These are phyloP conservation scores for Paramecium pentaurelia DNA, from an alignment of 73 alveolate species.

Conservation along the genomic window DNA sequence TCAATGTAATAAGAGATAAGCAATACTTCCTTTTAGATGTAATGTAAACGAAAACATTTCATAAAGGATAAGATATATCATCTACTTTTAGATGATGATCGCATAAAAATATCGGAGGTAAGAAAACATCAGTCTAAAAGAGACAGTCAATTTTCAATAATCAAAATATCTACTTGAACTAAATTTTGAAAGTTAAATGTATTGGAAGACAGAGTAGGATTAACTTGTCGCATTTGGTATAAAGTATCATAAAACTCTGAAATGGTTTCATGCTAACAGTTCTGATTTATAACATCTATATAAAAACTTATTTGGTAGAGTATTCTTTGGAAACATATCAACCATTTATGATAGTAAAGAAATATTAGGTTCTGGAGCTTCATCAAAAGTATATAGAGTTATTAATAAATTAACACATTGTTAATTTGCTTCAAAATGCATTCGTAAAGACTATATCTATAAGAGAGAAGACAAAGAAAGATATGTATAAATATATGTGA, in stretches of 20 bases:
- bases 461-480: slow-evolving; percentile 39
- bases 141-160: background rate
- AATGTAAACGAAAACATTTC: slow-evolving; percentile 31
- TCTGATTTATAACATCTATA: background rate
- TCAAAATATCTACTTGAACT: background rate
- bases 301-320: background rate
- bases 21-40: background rate
- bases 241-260: background rate
- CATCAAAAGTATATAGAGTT: slow-evolving; percentile 21
- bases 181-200: background rate
- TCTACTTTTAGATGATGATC: background rate
- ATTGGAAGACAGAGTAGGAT: background rate
- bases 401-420: background rate
- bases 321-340: background rate
- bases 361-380: slow-evolving; percentile 8
- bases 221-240: background rate
- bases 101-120: slow-evolving; percentile 13
- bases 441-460: slow-evolving; percentile 32
- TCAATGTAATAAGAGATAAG: background rate
- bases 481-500: background rate
- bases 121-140: background rate
- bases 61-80: background rate
- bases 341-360: background rate
- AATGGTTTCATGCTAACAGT: background rate
- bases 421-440: slow-evolving; percentile 12